phyloP scores from a whole-genome alignment of 2,329 filamentous ascomycete species.

The Phyllosticta capitalensis region DNA sequence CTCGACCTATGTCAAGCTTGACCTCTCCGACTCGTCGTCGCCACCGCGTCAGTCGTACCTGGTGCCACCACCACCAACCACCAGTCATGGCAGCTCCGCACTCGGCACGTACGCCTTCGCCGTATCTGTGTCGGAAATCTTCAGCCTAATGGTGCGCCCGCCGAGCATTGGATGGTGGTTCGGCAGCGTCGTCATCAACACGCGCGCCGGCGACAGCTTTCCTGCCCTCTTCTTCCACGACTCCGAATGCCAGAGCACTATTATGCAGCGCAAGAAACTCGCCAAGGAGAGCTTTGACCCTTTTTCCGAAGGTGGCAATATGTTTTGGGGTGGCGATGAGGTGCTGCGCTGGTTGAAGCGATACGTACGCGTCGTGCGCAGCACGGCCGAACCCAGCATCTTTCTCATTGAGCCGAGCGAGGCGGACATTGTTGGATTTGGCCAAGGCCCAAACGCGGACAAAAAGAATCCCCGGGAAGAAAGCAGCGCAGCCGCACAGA shows the following conservation, averaged over 20 bases:
- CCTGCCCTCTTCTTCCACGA: slow-evolving; percentile 97
- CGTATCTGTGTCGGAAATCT: slow-evolving; percentile 80
- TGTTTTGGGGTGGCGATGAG: slow-evolving; percentile 98
- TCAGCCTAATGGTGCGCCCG: slow-evolving; percentile 79
- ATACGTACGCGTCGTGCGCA: slow-evolving; percentile 76
- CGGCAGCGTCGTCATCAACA: slow-evolving; percentile 89
- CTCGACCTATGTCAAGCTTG: slow-evolving; percentile 90
- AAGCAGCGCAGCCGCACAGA: slow-evolving; percentile 14
- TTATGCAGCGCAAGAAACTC: slow-evolving; percentile 81
- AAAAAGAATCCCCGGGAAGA: slow-evolving; percentile 39
- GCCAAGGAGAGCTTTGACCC: slow-evolving; percentile 81
- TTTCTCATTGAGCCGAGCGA: slow-evolving; percentile 81
- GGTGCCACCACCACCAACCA: slow-evolving; percentile 81
- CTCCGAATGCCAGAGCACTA: slow-evolving; percentile 90
- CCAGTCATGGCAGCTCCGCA: slow-evolving; percentile 62
- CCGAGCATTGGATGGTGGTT: slow-evolving; percentile 98
- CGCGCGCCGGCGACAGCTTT: slow-evolving; percentile 80
- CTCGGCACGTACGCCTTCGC: slow-evolving; percentile 83
- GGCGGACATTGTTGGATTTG: slow-evolving; percentile 78
- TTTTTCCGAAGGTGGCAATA: slow-evolving; percentile 71
- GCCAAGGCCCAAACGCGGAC: slow-evolving; percentile 31
- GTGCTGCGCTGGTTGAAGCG: slow-evolving; percentile 81
- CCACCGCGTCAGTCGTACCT: slow-evolving; percentile 81
- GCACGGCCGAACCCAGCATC: slow-evolving; percentile 76
- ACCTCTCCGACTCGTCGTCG: slow-evolving; percentile 70